A percentile compares a stretch with the other conserved stretches of the same genome.
These are phyloP conservation scores for Cordyceps cateniannulata DNA, from an alignment of 2,329 filamentous ascomycete genomes.

Conservation along the genomic window DNA sequence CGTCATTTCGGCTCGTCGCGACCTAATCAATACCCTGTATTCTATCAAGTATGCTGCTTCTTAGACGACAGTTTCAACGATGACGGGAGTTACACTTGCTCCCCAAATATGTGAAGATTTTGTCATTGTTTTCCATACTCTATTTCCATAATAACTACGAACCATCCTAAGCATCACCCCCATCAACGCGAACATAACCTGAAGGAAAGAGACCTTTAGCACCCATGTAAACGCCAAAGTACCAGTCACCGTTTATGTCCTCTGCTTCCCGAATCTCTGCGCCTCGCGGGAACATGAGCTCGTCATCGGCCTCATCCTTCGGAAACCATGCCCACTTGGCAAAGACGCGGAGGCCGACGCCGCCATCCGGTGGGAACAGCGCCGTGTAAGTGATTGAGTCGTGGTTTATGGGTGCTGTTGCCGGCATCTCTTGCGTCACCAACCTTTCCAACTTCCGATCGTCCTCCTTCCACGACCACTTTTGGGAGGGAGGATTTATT, in stretches of 20 bases:
- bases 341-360: slow-evolving; percentile 54
- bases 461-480: slow-evolving; percentile 46
- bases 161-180: slow-evolving; percentile 21
- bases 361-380: slow-evolving; percentile 68
- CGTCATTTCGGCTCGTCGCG: slow-evolving; percentile 13
- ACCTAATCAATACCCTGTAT: not conserved
- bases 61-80: not conserved
- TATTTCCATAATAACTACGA: not conserved
- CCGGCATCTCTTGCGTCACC: slow-evolving; percentile 45
- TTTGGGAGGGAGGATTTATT: slow-evolving; percentile 31
- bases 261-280: slow-evolving; percentile 79
- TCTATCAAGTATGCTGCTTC: too few species aligned
- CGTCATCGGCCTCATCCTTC: slow-evolving; percentile 56
- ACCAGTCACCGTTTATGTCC: slow-evolving; percentile 89
- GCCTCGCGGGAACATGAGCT: slow-evolving; percentile 75
- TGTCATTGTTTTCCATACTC: not conserved
- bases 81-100: not conserved
- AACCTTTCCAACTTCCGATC: slow-evolving; percentile 37
- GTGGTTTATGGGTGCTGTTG: slow-evolving; percentile 30
- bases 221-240: slow-evolving; percentile 79
- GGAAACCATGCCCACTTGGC: slow-evolving; percentile 79
- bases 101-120: too few species aligned
- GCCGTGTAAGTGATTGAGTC: slow-evolving; percentile 22
- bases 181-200: slow-evolving; percentile 56
- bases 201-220: slow-evolving; percentile 73